Evolutionary conservation across 1,284 basidiomycete species (phyloP).

Genomic region (Polyporus tsugae): DNA sequence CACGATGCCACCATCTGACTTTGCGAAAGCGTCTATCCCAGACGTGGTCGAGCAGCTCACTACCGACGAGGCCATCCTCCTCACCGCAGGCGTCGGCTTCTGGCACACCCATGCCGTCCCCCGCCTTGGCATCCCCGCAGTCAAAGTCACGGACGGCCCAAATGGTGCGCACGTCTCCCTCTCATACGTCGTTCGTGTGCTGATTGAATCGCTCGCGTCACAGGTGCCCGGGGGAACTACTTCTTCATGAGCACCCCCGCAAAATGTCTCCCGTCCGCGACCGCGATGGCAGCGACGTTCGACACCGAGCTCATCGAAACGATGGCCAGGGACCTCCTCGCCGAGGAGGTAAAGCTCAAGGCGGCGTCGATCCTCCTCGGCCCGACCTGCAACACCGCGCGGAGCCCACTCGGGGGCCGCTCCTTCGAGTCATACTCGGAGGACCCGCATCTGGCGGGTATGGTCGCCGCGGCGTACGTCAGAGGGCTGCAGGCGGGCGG

Average conservation of each 20-base stretch:
- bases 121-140: slow-evolving; percentile 71
- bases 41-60: slow-evolving; percentile 71
- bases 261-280: slow-evolving; percentile 70
- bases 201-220: neutral
- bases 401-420: slow-evolving; percentile 77
- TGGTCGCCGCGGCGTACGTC: slow-evolving; percentile 74
- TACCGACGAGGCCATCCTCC: slow-evolving; percentile 72
- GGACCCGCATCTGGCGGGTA: slow-evolving; percentile 78
- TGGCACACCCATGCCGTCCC: slow-evolving; percentile 78
- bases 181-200: neutral
- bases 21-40: slow-evolving; percentile 67
- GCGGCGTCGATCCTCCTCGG: slow-evolving; percentile 77
- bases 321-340: slow-evolving; percentile 72
- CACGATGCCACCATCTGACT: slow-evolving; percentile 71
- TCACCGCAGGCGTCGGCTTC: slow-evolving; percentile 77
- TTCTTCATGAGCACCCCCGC: slow-evolving; percentile 60
- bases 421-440: slow-evolving; percentile 86
- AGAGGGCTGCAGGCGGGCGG: slow-evolving; percentile 77
- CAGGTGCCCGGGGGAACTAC: slow-evolving; percentile 47
- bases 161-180: slow-evolving; percentile 55
- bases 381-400: slow-evolving; percentile 84
- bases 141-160: slow-evolving; percentile 82
- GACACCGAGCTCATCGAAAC: slow-evolving; percentile 71
- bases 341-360: slow-evolving; percentile 74
- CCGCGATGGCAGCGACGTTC: slow-evolving; percentile 79